A percentile compares a stretch with the other conserved stretches of the same genome.
Conservation (phyloP, 2,329 filamentous ascomycete species). For the Ustulina deusta region DNA sequence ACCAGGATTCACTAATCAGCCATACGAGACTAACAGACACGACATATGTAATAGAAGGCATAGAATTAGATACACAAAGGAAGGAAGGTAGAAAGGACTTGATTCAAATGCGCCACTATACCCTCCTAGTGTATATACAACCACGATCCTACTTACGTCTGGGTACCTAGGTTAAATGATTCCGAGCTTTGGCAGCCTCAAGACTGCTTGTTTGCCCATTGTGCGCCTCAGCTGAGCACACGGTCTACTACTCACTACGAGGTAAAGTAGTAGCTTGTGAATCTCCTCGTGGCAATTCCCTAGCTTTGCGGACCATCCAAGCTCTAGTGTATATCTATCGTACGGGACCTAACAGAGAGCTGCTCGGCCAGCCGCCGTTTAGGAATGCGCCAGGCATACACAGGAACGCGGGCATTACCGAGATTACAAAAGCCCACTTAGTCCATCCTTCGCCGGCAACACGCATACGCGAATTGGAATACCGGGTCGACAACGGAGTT, state of each 20-base stretch:
- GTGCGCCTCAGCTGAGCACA: slow-evolving; percentile 31
- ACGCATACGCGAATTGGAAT: slow-evolving; percentile 8
- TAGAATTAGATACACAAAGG: neutral
- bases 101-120: neutral
- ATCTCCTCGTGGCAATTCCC: slow-evolving; percentile 11
- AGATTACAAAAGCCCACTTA: slow-evolving; percentile 16
- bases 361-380: slow-evolving; percentile 7
- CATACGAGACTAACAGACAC: neutral
- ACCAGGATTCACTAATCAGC: neutral
- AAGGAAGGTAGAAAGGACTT: slow-evolving; percentile 10
- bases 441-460: slow-evolving; percentile 18
- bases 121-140: neutral
- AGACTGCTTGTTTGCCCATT: neutral
- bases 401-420: slow-evolving; percentile 21
- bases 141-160: neutral
- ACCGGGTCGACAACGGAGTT: neutral
- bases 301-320: slow-evolving; percentile 1
- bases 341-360: slow-evolving; percentile 10
- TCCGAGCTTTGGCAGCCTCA: neutral
- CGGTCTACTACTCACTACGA: slow-evolving; percentile 7
- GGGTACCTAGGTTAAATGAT: neutral
- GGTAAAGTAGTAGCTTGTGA: neutral
- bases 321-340: neutral
- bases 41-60: neutral
- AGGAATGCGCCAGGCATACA: slow-evolving; percentile 23